These are phyloP conservation scores for Didymella pinodella DNA, from an alignment of 2,329 filamentous ascomycete genomes.

Conservation along the genomic window DNA sequence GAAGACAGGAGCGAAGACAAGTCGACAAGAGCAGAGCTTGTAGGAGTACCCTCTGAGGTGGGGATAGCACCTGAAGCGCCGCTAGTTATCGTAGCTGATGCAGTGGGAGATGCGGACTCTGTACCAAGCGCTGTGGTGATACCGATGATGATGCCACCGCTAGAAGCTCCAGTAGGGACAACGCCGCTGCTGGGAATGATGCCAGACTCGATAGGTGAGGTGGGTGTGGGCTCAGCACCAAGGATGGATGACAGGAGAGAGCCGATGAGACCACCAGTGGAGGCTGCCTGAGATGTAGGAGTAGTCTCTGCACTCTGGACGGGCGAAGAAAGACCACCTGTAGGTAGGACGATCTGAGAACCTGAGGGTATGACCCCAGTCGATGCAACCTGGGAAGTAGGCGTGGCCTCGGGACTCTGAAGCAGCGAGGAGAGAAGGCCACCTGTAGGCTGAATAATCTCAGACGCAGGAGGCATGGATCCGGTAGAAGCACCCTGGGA, in stretches of 20 bases:
- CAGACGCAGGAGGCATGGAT: no score
- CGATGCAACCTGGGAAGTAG: slow-evolving; percentile 2
- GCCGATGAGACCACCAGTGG: slow-evolving; percentile 23
- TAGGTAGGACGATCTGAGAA: slow-evolving; percentile 22
- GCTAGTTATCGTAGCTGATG: slow-evolving; percentile 23
- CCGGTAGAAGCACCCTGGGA: slow-evolving; percentile 19
- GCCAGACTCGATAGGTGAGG: slow-evolving; percentile 33
- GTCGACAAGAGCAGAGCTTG: slow-evolving; percentile 23
- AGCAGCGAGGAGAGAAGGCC: no score
- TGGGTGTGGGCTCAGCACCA: slow-evolving; percentile 23
- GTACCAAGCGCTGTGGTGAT: slow-evolving; percentile 48
- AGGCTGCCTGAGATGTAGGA: slow-evolving; percentile 3
- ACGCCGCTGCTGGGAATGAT: slow-evolving; percentile 34
- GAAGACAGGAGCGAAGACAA: slow-evolving; percentile 31
- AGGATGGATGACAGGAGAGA: slow-evolving; percentile 27
- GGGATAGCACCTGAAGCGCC: slow-evolving; percentile 29
- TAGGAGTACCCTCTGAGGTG: slow-evolving; percentile 30
- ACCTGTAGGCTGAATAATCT: no score
- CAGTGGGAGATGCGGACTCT: slow-evolving; percentile 12
- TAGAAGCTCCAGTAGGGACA: slow-evolving; percentile 30
- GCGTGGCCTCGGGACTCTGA: not conserved
- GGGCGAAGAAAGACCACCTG: slow-evolving; percentile 24
- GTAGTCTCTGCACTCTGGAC: slow-evolving; percentile 10
- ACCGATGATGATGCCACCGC: slow-evolving; percentile 44
- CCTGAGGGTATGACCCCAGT: slow-evolving; percentile 27